Base-by-base conservation (phyloP, 345 rosid genomes). In the Ailanthus altissimus region DNA sequence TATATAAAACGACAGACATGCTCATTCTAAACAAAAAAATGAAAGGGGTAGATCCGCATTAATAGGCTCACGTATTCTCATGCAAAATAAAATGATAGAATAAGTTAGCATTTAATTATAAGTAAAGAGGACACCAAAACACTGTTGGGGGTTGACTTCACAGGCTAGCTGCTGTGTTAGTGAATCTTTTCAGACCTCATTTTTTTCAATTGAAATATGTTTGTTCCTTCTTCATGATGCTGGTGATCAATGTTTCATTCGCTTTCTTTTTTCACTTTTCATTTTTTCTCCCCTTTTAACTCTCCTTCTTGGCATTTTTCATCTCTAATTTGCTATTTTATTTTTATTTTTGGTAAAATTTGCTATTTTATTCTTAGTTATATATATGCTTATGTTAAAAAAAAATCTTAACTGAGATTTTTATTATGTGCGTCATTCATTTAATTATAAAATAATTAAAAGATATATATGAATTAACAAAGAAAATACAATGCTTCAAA, bases 1-100 rank as follows among this genome's bases (percentile, higher is more conserved):
- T n/a, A 81, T 28, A 78, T 45, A 84, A 78, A 75, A 83, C 36
- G 88, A 85, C 89, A 88, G 87, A 88, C 91, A 88, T 88, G 9
- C 91, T 79, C 85, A 83, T 83, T 86, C 86, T 84, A 5, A 32
- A n/a, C n/a, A n/a, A n/a, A n/a, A 64, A 70, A 70, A 68, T 59
- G 71, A 50, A 82, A 57, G 64, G 57, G 75, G 50, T 60, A 79
- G 82, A 85, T 85, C 87, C 83, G 83, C 83, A 82, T 77, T 79
- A 77, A 75, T 77, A 84, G 87, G 79, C 59, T 81, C 79, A 64
- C 86, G 82, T 78, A 83, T 81, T 75, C 84, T 81, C 86, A 83
- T 84, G 88, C 87, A 83, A 23, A 45, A 40, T 75, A 59, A 75
- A 75, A 65, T 36, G 18, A 16, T 59, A 60, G n/a, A 8, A 36